Percentiles rank a stretch among this genome's conserved stretches.
Evolutionary conservation across 2,329 filamentous ascomycete genomes (phyloP).

Genomic region (Lecanicillium sp.): DNA sequence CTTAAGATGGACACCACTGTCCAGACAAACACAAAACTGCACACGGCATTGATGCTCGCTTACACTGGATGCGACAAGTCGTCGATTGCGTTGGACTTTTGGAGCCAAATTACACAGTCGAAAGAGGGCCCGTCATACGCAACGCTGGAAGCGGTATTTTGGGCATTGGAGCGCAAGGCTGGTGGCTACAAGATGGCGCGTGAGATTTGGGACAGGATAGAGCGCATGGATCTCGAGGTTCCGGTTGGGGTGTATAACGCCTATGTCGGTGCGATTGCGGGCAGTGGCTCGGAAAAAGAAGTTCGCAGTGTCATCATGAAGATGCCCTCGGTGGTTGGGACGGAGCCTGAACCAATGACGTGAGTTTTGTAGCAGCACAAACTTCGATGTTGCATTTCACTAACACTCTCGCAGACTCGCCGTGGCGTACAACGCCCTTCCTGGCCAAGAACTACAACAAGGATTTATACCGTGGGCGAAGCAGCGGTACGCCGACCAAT

Average conservation of each 20-base stretch:
- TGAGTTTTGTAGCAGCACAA: slow-evolving; percentile 36
- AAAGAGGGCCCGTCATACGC: slow-evolving; percentile 80
- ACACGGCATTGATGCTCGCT: slow-evolving; percentile 81
- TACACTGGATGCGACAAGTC: slow-evolving; percentile 64
- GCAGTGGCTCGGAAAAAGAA: slow-evolving; percentile 61
- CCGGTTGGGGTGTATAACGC: slow-evolving; percentile 64
- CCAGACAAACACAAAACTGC: slow-evolving; percentile 64
- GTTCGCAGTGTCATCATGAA: slow-evolving; percentile 57
- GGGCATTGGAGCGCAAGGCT: slow-evolving; percentile 59
- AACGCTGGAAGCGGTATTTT: slow-evolving; percentile 73
- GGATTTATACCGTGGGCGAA: slow-evolving; percentile 69
- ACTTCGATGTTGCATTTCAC: no score
- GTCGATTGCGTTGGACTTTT: slow-evolving; percentile 64
- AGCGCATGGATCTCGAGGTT: slow-evolving; percentile 69
- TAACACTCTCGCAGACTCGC: slow-evolving; percentile 10
- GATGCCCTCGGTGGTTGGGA: slow-evolving; percentile 58
- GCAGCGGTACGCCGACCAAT: slow-evolving; percentile 57
- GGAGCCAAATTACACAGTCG: slow-evolving; percentile 74
- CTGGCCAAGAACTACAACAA: slow-evolving; percentile 54
- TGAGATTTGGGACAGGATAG: slow-evolving; percentile 63
- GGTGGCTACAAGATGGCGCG: slow-evolving; percentile 52
- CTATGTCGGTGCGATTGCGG: slow-evolving; percentile 69
- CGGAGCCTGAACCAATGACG: slow-evolving; percentile 61
- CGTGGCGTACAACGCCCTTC: slow-evolving; percentile 57
- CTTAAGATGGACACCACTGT: slow-evolving; percentile 84